Evolutionary conservation across 805 yeast species (phyloP).

Genomic region (Yarrowia deformans): DNA sequence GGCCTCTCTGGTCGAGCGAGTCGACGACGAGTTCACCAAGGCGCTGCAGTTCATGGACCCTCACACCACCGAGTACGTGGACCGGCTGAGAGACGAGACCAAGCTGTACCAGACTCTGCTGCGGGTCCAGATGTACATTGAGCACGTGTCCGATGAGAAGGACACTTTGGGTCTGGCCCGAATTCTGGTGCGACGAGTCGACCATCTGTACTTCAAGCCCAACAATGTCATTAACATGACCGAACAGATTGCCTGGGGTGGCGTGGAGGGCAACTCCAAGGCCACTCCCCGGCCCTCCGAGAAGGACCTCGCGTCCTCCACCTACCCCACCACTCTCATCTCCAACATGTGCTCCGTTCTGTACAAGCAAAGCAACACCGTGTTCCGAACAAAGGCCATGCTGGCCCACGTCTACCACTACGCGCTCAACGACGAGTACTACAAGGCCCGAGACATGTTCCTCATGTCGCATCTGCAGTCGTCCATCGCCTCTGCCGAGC

Average conservation of each 20-base stretch:
- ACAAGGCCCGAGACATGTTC: constrained; percentile 86
- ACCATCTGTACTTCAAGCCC: constrained; percentile 93
- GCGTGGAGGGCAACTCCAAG: constrained; percentile 51
- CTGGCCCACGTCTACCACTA: constrained; percentile 86
- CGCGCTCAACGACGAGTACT: constrained; percentile 85
- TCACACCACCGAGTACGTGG: constrained; percentile 91
- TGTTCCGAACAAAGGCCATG: constrained; percentile 82
- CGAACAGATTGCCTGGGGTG: constrained; percentile 80
- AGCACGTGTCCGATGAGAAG: constrained; percentile 55
- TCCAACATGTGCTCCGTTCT: constrained; percentile 70
- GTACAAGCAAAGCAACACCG: constrained; percentile 68
- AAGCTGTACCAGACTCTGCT: constrained; percentile 75
- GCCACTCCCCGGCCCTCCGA: constrained; percentile 51
- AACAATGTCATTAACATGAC: constrained; percentile 68
- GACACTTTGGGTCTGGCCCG: constrained; percentile 56
- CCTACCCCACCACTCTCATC: constrained; percentile 63
- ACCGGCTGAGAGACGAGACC: constrained; percentile 87
- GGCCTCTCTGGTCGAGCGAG: constrained; percentile 85
- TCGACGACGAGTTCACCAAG: constrained; percentile 91
- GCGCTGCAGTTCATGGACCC: constrained; percentile 91
- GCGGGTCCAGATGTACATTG: constrained; percentile 86
- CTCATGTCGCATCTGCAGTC: constrained; percentile 85
- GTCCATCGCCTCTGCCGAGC: constrained; percentile 82
- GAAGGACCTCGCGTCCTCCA: constrained; percentile 48
- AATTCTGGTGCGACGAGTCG: constrained; percentile 81